Evolutionary conservation across 495 filamentous ascomycete species (phyloP).

Genomic region (Penicillium paradoxum): DNA sequence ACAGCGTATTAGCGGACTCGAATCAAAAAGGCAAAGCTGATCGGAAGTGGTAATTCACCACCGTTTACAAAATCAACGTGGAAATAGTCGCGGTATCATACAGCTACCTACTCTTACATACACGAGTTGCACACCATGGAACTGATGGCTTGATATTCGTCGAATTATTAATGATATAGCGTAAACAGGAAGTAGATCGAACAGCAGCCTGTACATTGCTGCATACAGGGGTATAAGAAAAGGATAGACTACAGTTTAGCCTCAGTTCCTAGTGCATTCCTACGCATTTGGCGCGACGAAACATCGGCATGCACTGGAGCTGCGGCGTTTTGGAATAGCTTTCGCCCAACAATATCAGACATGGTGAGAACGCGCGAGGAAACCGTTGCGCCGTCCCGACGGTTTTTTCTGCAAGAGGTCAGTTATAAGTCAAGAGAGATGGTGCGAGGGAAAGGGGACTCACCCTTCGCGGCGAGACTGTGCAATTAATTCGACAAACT

Average conservation of each 20-base stretch:
- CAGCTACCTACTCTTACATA: too few species aligned
- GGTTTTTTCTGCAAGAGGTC: constrained; percentile 59
- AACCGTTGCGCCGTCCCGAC: constrained; percentile 86
- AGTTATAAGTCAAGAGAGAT: not conserved
- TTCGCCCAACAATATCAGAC: constrained; percentile 56
- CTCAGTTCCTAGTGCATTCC: constrained; percentile 32
- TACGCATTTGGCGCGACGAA: constrained; percentile 35
- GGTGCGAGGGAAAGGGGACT: constrained; percentile 7
- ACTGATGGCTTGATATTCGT: too few species aligned
- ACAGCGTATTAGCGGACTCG: too few species aligned
- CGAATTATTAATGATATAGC: not conserved
- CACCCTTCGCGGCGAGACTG: constrained; percentile 77
- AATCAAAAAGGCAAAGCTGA: too few species aligned
- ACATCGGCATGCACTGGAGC: constrained; percentile 28
- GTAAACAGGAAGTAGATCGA: too few species aligned
- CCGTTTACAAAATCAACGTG: too few species aligned
- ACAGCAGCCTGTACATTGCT: not conserved
- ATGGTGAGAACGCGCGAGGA: constrained; percentile 73
- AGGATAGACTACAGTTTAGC: constrained; percentile 30
- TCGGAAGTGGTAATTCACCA: too few species aligned
- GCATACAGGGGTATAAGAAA: constrained; percentile 1
- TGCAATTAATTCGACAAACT: constrained; percentile 83
- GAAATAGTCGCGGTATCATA: too few species aligned
- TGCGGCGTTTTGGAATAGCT: constrained; percentile 41
- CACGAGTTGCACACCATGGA: too few species aligned